Base-by-base conservation (phyloP, 306 rosid species). In the Glycyrrhiza uralensis region DNA sequence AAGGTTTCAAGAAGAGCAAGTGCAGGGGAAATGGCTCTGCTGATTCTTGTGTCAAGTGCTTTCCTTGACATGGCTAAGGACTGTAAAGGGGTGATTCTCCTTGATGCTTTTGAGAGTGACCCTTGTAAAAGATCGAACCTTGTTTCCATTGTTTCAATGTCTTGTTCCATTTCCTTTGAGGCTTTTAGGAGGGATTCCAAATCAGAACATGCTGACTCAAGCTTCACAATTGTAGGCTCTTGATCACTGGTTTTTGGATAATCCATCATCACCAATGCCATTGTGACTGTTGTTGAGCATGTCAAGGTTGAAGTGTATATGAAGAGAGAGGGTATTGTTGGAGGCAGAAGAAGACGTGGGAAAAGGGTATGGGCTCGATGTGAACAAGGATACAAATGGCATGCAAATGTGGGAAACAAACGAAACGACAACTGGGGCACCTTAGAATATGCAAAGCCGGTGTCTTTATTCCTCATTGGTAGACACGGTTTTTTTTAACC, bases 21-120 rank as follows among this genome's bases (percentile, higher is more conserved):
- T 6, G 98, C 97, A 0, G 97, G 97, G 0, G 96, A 81, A n/a
- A 90, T 79, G 0, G 93, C 96, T 11, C 96, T 70, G 57, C 80
- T 84, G 72, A 93, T 93, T 69, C 92, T 70, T 0, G 89, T 79
- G 3, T 93, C 98, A 0, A 93, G 86, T 17, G 98, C 98, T 75
- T 85, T 90, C 3, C 85, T 82, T 6, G 97, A 88, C 96, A 88
- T 88, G 75, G 97, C 69, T 22, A 86, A 46, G 15, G 98, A 85
- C 7, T 90, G 98, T 10, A 93, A 47, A 8, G 98, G 96, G 39
- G 78, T 54, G 19, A 90, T 75, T 69, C 81, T 85, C 81, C 83
- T 87, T 1, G 96, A 82, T 0, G 92, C 75, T 1, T 72, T 76
- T 1, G 83, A 44, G 0, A 93, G 76, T 9, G 88, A 75, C 57